Conservation (phyloP, 2,329 filamentous ascomycete species). For the Colletotrichum plurivorum region DNA sequence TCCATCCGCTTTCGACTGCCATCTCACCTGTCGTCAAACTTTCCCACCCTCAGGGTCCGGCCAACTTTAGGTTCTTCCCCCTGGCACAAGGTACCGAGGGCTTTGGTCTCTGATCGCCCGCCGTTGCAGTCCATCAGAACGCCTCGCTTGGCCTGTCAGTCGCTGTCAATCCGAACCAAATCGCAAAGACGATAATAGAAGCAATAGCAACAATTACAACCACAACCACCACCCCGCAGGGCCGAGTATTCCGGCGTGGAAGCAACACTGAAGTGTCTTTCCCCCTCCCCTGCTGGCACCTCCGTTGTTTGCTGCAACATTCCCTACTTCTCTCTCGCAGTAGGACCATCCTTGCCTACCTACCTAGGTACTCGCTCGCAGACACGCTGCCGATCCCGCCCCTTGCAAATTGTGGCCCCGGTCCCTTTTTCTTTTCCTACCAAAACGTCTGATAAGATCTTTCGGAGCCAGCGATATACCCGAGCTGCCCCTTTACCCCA, state of each 20-base stretch:
- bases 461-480: conserved; percentile 25
- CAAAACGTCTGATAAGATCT: conserved; percentile 28
- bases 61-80: neutral
- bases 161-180: too few species aligned
- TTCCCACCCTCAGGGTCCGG: conserved; percentile 3
- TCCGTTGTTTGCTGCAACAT: too few species aligned
- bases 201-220: too few species aligned
- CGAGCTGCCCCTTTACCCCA: conserved; percentile 9
- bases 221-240: too few species aligned
- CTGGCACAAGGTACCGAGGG: too few species aligned
- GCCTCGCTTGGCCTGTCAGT: conserved; percentile 14
- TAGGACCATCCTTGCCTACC: conserved; percentile 12
- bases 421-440: conserved; percentile 5
- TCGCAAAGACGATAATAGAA: too few species aligned
- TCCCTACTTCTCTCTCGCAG: too few species aligned
- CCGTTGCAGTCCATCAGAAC: conserved; percentile 10
- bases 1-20: conserved; percentile 17
- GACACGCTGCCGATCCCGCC: conserved; percentile 28
- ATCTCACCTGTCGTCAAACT: conserved; percentile 24
- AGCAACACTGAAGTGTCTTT: too few species aligned
- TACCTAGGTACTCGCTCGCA: neutral
- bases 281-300: too few species aligned
- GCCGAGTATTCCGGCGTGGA: too few species aligned
- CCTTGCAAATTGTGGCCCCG: conserved; percentile 15
- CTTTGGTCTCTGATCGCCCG: too few species aligned